Evolutionary conservation across 495 filamentous ascomycete genomes (phyloP), one percentile per base, ranked within the genome.

Genomic region (Sphaerosporella brunnea): DNA sequence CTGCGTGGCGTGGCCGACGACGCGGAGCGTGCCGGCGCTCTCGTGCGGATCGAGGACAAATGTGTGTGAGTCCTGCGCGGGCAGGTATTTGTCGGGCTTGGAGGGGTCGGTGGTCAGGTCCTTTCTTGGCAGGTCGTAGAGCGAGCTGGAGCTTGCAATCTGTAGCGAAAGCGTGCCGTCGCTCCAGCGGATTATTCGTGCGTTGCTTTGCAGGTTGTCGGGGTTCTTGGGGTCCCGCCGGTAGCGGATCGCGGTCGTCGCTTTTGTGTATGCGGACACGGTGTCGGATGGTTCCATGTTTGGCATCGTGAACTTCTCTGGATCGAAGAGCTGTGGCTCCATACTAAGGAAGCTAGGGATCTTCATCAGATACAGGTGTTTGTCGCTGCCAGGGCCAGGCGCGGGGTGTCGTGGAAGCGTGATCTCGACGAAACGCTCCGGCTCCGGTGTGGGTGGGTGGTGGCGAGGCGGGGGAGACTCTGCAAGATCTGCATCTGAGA

Each of bases 161-260:
- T 84, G 80, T 4, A 84, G 66, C 10, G 79, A 82, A 28, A 82
- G 63, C 3, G 77, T 80, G 26, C 80, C 80, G 55, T 84, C 80
- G 37, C 77, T 77, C 80, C 80, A 84, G 48, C 70, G 72, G 35
- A 82, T 70, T 26, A 83, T 66, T 16, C 80, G 77, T 13, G 79
- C 75, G 56, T 84, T 84, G 2, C 77, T 81, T 56, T 84, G 77
- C 13, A 80, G 63, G 15, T 68, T 51, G 10, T 61, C 54, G 4
- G 70, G 68, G 48, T 80, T 65, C 9, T 67, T 69, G n/a, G 78
- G 78, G 36, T 78, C 73, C 51, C 72, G 71, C 43, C 80, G 73
- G 76, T 79, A 80, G 55, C 78, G 79, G 20, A 82, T 64, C 10
- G 78, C 80, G 15, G 72, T 78, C 11, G 76, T 72, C 9, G 80